Evolutionary conservation across 1,284 basidiomycete species (phyloP).

Genomic region (Ustilago shanxiensis): DNA sequence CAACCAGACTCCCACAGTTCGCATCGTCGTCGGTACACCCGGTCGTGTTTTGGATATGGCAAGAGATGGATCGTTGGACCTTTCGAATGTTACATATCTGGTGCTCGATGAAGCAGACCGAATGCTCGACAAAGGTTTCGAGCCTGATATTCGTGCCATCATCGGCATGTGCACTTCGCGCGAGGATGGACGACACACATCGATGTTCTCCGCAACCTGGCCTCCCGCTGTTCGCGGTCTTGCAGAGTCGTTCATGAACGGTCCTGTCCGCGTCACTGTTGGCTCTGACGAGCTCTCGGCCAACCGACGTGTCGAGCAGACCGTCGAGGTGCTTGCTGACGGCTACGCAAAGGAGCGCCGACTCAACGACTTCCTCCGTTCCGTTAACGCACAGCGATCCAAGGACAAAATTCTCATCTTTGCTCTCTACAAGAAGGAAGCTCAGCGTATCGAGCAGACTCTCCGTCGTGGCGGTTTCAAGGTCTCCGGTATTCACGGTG

Average conservation of each 20-base stretch:
- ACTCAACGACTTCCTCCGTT: conserved; percentile 65
- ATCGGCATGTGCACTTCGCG: conserved; percentile 80
- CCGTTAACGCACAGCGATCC: conserved; percentile 70
- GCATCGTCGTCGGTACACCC: conserved; percentile 92
- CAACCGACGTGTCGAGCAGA: conserved; percentile 85
- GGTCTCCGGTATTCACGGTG: conserved; percentile 91
- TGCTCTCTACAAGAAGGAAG: conserved; percentile 91
- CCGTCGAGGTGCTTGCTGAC: conserved; percentile 91
- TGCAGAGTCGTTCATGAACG: conserved; percentile 88
- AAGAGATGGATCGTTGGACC: conserved; percentile 82
- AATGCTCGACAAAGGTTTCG: conserved; percentile 98
- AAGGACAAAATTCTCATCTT: conserved; percentile 88
- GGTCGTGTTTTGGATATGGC: conserved; percentile 92
- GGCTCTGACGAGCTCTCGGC: conserved; percentile 95
- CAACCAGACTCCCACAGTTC: conserved; percentile 73
- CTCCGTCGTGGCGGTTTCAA: conserved; percentile 83
- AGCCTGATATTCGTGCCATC: conserved; percentile 95
- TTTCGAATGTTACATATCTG: conserved; percentile 82
- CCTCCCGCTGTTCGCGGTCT: conserved; percentile 93
- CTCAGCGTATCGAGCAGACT: conserved; percentile 86
- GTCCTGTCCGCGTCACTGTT: conserved; percentile 91
- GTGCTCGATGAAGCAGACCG: conserved; percentile 98
- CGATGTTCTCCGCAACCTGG: conserved; percentile 92
- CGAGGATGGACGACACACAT: conserved; percentile 69
- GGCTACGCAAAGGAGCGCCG: conserved; percentile 84